Conservation (phyloP, 2,329 filamentous ascomycete species). For the Scopulariopsis brevicaulis region DNA sequence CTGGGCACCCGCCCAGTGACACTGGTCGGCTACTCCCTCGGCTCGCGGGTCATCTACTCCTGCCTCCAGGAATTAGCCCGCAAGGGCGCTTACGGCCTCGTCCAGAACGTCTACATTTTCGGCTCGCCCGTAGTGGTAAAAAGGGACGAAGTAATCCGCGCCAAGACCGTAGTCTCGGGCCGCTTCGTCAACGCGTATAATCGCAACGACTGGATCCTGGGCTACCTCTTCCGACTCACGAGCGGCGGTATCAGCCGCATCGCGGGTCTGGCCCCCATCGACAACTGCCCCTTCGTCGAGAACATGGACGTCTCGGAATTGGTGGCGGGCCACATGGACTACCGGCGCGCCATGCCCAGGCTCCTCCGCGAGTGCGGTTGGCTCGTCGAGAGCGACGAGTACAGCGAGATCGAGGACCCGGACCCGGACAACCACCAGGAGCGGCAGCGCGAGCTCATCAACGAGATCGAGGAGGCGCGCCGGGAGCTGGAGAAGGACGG, state of each 20-base stretch:
- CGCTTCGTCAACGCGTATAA: conserved; percentile 92
- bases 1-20: conserved; percentile 86
- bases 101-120: conserved; percentile 94
- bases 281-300: conserved; percentile 69
- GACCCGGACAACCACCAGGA: conserved; percentile 87
- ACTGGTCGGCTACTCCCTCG: conserved; percentile 87
- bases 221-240: conserved; percentile 90
- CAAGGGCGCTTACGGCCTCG: conserved; percentile 71
- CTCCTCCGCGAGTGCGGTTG: conserved; percentile 82
- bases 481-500: conserved; percentile 75
- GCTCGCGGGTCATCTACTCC: conserved; percentile 83
- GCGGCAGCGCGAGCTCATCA: conserved; percentile 85
- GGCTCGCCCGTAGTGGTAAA: conserved; percentile 87
- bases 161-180: conserved; percentile 76
- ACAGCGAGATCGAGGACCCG: conserved; percentile 91
- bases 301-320: conserved; percentile 80
- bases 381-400: conserved; percentile 86
- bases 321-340: conserved; percentile 92
- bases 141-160: conserved; percentile 75
- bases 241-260: conserved; percentile 83
- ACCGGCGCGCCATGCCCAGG: conserved; percentile 82
- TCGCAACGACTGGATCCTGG: conserved; percentile 92
- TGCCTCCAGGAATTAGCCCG: conserved; percentile 78
- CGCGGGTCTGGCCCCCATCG: conserved; percentile 69
- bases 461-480: conserved; percentile 90